Conservation (phyloP, 2,329 filamentous ascomycete species). For the Tolypocladium ophioglossoides region DNA sequence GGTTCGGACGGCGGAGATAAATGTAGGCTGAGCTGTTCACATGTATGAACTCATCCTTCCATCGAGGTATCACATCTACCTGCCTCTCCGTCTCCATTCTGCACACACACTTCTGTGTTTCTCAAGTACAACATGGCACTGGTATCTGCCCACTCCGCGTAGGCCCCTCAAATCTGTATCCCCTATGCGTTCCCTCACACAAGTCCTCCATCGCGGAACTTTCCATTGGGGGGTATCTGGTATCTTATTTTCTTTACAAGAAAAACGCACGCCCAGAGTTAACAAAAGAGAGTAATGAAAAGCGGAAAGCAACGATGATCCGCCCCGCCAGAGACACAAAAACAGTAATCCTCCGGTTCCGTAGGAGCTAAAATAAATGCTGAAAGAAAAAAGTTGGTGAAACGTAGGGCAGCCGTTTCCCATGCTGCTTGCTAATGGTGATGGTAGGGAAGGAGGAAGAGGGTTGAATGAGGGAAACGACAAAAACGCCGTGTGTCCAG, state of each 20-base stretch:
- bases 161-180: background rate
- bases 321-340: background rate
- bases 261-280: background rate
- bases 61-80: background rate
- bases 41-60: background rate
- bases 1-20: constrained; percentile 40
- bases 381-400: background rate
- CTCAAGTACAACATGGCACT: background rate
- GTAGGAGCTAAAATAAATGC: background rate
- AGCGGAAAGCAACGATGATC: background rate
- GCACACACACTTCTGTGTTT: background rate
- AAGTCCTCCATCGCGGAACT: background rate
- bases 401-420: background rate
- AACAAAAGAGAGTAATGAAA: background rate
- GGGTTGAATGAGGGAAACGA: background rate
- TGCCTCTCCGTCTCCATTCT: background rate
- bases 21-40: background rate
- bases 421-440: background rate
- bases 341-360: background rate
- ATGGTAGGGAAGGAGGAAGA: no score
- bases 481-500: background rate
- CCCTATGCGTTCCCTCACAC: background rate
- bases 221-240: constrained; percentile 1
- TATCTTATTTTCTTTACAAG: background rate
- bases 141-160: background rate